Percentiles rank a stretch among this genome's conserved stretches.
Conservation (phyloP, 306 rosid species). For the Lathyrus oleraceus region DNA sequence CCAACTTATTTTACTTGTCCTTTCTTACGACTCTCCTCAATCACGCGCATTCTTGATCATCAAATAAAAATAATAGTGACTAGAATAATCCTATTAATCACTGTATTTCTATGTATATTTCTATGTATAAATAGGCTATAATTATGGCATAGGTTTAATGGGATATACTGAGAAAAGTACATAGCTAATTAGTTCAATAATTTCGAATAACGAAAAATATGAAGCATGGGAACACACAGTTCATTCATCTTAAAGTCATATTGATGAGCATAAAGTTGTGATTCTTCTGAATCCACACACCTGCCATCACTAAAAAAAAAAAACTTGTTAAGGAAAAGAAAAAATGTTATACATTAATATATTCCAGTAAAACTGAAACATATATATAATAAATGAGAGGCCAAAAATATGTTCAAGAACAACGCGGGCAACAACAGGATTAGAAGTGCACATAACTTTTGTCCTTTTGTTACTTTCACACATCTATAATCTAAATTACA, state of each 20-base stretch:
- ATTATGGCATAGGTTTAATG: no score
- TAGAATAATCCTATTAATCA: no score
- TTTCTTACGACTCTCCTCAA: no score
- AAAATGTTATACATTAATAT: neutral
- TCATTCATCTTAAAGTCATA: constrained; percentile 85
- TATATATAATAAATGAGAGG: neutral
- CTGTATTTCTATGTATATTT: no score
- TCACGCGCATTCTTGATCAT: no score
- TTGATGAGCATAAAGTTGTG: constrained; percentile 79
- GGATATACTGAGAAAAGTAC: no score
- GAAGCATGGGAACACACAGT: constrained; percentile 49
- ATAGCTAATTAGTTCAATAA: constrained; percentile 22
- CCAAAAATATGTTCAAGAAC: neutral
- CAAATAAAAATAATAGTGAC: no score
- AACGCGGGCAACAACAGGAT: neutral
- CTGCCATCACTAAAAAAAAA: constrained; percentile 74
- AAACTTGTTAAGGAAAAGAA: neutral
- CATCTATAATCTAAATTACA: no score
- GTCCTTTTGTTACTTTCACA: neutral
- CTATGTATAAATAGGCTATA: no score
- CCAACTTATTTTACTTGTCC: no score
- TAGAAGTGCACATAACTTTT: neutral
- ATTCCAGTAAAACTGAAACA: neutral
- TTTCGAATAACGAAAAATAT: neutral
- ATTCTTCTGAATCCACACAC: constrained; percentile 83